Evolutionary conservation across 2,329 filamentous ascomycete genomes (phyloP).

Genomic region (Fusarium odoratissimum): DNA sequence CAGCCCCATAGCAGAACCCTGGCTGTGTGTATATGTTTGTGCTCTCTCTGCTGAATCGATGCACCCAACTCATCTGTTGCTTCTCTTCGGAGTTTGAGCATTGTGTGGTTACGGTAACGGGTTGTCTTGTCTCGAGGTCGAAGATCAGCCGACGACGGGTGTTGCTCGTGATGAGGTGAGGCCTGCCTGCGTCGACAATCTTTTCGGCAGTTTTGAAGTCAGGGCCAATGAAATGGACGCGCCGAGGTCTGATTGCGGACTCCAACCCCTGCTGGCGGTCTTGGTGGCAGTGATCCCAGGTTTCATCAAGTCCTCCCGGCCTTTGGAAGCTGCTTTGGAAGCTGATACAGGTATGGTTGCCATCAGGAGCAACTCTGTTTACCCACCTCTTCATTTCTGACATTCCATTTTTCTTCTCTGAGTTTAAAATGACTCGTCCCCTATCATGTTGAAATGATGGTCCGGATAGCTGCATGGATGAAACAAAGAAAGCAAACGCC

Average conservation of each 20-base stretch:
- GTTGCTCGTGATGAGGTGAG: background rate
- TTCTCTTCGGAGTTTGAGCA: background rate
- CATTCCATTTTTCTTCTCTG: background rate
- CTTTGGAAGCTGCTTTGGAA: background rate
- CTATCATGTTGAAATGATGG: background rate
- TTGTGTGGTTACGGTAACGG: background rate
- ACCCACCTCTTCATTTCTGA: background rate
- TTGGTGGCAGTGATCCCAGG: background rate
- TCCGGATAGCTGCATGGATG: background rate
- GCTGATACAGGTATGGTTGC: background rate
- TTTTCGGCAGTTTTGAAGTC: background rate
- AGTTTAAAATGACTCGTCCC: background rate
- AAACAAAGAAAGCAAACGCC: background rate
- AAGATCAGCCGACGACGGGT: background rate
- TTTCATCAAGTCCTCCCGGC: background rate
- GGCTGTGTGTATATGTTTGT: background rate
- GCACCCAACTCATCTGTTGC: background rate
- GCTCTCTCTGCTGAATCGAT: background rate
- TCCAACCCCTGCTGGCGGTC: background rate
- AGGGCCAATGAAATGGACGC: background rate
- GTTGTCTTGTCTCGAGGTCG: background rate
- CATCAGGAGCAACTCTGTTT: background rate
- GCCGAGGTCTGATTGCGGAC: background rate
- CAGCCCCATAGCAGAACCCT: background rate
- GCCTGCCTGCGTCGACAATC: background rate